A percentile compares a stretch with the other conserved stretches of the same genome.
phyloP scores from a whole-genome alignment of 139 green algal genomes.

The Auxenochlorella pyrenoidosa region DNA sequence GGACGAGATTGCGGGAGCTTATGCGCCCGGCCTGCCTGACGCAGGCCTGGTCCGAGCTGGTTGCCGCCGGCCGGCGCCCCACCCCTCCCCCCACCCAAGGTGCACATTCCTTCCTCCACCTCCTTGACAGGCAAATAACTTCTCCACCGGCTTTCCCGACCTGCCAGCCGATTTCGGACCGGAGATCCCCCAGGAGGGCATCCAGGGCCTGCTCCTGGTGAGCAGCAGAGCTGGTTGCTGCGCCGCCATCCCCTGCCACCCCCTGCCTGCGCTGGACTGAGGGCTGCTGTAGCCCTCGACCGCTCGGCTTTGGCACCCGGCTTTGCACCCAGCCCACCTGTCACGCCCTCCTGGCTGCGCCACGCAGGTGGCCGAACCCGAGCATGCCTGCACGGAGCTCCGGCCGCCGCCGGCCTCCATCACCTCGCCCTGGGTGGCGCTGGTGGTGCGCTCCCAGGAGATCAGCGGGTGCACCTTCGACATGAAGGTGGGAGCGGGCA shows the following conservation, averaged over 20 bases:
- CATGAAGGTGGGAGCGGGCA: slow-evolving; percentile 67
- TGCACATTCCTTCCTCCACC: background rate
- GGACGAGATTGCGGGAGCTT: no score
- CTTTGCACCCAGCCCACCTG: background rate
- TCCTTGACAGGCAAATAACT: slow-evolving; percentile 50
- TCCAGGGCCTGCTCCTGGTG: slow-evolving; percentile 67
- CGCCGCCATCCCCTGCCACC: no score
- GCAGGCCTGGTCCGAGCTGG: background rate
- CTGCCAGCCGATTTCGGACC: slow-evolving; percentile 80
- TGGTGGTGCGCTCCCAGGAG: slow-evolving; percentile 71
- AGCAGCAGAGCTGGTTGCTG: background rate
- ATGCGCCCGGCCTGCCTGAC: no score
- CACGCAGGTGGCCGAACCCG: slow-evolving; percentile 66
- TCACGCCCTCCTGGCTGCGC: background rate
- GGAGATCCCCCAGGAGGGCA: slow-evolving; percentile 57
- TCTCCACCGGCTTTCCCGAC: slow-evolving; percentile 46
- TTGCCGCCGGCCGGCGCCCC: no score
- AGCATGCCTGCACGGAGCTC: slow-evolving; percentile 69
- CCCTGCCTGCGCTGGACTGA: no score
- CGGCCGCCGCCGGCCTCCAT: slow-evolving; percentile 37
- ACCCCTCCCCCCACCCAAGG: background rate
- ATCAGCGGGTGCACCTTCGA: slow-evolving; percentile 83
- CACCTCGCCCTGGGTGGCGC: slow-evolving; percentile 67
- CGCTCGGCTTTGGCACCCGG: background rate
- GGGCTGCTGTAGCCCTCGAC: background rate